Base-by-base conservation (phyloP, 2,329 filamentous ascomycete species). In the Epichloe typhina region DNA sequence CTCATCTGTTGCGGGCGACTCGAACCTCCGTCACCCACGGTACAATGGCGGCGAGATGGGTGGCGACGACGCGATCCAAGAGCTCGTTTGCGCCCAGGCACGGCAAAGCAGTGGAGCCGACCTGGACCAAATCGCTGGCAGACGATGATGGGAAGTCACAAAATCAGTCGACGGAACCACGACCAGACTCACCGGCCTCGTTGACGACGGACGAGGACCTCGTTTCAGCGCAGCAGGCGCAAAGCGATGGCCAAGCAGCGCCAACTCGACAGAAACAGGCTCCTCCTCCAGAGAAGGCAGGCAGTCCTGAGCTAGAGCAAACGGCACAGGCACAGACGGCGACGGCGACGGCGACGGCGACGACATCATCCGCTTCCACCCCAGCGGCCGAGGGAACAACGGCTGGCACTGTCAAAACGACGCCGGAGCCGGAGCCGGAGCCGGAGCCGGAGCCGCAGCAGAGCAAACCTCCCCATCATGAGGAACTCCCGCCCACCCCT, bases 101-200 rank as follows among this genome's bases (percentile, higher is more conserved):
- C 60, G 80, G 80, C 43, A 83, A 79, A 57, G 80, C 75, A 2
- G 72, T 83, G 38, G 78, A 81, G 58, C 80, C 79, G 11, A 59
- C 68, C 5, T 57, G 60, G 52, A 58, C 59, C 23, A 56, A 54
- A 44, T n/a, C 43, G 23, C 42, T 0, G 21, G 13, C 5, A 31
- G 26, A 31, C 26, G 3, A 31, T 13, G 40, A 49, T 15, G 41
- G 47, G 17, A 6, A 36, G 21, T 38, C 50, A 23, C 57, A 57
- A 47, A 51, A 58, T 42, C 46, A 52, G 33, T 55, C 58, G 51
- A 53, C 49, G 7, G 8, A 41, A 46, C 37, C 41, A 23, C 55
- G 60, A 4, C 38, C 41, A 40, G 39, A 41, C 17, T 15, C 15
- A 13, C 33, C 33, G 4, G 26, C 4, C 26, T 31, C 26, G 26